Percentiles rank a stretch among this genome's conserved stretches.
Conservation (phyloP, 2,329 filamentous ascomycete genomes). For the Alternaria tenuissima region DNA sequence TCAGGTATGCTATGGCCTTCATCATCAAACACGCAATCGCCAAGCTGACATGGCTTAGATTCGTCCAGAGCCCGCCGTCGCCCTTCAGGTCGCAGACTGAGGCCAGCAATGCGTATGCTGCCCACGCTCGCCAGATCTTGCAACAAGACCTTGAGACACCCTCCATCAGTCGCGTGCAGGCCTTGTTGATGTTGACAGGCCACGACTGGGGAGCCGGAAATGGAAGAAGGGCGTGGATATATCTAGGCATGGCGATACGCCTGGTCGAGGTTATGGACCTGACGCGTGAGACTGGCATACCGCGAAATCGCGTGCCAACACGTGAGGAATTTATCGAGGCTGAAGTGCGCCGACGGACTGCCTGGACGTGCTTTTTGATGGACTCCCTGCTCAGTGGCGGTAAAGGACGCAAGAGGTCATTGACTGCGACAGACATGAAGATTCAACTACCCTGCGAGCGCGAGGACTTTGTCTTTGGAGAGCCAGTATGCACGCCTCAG, state of each 20-base stretch:
- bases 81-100: conserved; percentile 50
- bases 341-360: conserved; percentile 51
- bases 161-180: conserved; percentile 51
- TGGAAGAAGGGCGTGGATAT: conserved; percentile 52
- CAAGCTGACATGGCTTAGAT: conserved; percentile 29
- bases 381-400: conserved; percentile 53
- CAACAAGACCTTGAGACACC: conserved; percentile 52
- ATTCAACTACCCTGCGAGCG: conserved; percentile 53
- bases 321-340: conserved; percentile 53
- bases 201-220: conserved; percentile 58
- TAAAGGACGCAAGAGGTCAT: conserved; percentile 50
- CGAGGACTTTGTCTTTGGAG: conserved; percentile 52
- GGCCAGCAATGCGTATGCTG: conserved; percentile 53
- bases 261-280: conserved; percentile 53
- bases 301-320: conserved; percentile 43
- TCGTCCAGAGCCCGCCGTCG: conserved; percentile 48
- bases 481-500: conserved; percentile 47
- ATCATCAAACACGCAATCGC: not conserved
- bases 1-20: conserved; percentile 38
- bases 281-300: conserved; percentile 46
- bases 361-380: conserved; percentile 55
- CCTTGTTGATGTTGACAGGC: conserved; percentile 55
- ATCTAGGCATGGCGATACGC: conserved; percentile 53
- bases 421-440: conserved; percentile 47
- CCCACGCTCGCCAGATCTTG: conserved; percentile 52